Evolutionary conservation across 768 basidiomycete genomes (phyloP), one percentile per base, ranked within the genome.

Genomic region (Russula virescens): DNA sequence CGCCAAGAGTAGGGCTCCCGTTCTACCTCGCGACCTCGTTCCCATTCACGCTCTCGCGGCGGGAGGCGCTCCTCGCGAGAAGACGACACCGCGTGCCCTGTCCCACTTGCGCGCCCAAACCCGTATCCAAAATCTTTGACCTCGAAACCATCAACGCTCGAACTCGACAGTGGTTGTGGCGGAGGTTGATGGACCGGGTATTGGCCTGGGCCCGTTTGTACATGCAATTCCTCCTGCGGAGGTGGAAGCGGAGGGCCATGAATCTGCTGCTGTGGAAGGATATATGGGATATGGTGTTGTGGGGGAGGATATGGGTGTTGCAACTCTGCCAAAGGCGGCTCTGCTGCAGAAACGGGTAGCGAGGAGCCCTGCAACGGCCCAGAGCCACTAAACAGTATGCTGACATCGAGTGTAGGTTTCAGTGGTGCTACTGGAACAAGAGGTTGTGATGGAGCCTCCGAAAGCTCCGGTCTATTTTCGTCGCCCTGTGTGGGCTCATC

Each of bases 111-210:
- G 14, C 75, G 72, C 1, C 86, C 86, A 64, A 87, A 87, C 5
- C 86, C 85, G 68, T 75, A 87, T 10, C 87, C 86, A 59, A 78
- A 87, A 67, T 88, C 79, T 63, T 77, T 80, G 48, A 87, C 86
- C 59, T 79, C 78, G 71, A 80, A 82, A 13, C 79, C 75, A 51
- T 78, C 78, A 38, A 73, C 74, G 10, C 64, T 47, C 21, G 67
- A 51, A 26, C 57, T 25, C 38, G 63, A 42, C 14, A 56, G 66
- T 1, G 67, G 51, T 23, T 65, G 55, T 18, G 60, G 42, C 23
- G 34, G 62, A 5, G 59, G 60, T 46, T 50, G 67, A 14, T 52
- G 66, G 23, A 66, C 47, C 11, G 55, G 55, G 42, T 65, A 66
- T 42, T 62, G 62, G 13, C 62, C 65, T 40, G 57, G 42, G 16